Base-by-base conservation (phyloP, 108 stramenopile species). In the Fragilariopsis cylindrus region DNA sequence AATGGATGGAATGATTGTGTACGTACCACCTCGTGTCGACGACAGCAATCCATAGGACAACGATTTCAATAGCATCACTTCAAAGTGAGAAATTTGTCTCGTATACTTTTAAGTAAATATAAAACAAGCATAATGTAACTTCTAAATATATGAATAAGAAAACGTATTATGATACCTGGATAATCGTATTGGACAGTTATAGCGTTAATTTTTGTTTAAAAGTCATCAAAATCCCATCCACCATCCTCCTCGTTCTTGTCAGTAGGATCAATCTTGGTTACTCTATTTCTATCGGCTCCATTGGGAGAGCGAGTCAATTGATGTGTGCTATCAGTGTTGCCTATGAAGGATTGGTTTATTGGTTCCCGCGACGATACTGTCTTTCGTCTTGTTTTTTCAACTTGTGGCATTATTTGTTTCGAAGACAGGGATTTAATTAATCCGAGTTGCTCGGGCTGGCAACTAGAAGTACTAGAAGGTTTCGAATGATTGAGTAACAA, bases 1-100 rank as follows among this genome's bases (percentile, higher is more conserved):
- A 63, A 94, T 96, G 93, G 87, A 96, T 76, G 96, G 96, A 7
- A 90, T 96, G 92, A 87, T 81, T 13, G 92, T 96, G 48, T 96
- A 85, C 78, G 89, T 96, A 13, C 96, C 96, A n/a, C 90, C 89
- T 74, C 89, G 96, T 60, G 71, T 96, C 58, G 85, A 81, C 58
- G 89, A 89, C 81, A 90, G 90, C 65, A 91, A 88, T 72, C 92
- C 92, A 21, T 96, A 88, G 80, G 52, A 6, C 48, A 48, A 7
- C 57, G 57, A 57, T 57, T 21, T 21, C 30, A 57, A 53, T 13
- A 53, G 13, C 52, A 53, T 15, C 15, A 53, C 15, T 53, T 53
- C 52, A 53, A 53, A 53, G 52, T 53, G 52, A 11, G 11, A 53
- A 15, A 53, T 15, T 53, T 53, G 11, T 53, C 15, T 53, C 11